These are phyloP conservation scores for Fusarium siculi DNA, from an alignment of 2,329 filamentous ascomycete species.

Conservation along the genomic window DNA sequence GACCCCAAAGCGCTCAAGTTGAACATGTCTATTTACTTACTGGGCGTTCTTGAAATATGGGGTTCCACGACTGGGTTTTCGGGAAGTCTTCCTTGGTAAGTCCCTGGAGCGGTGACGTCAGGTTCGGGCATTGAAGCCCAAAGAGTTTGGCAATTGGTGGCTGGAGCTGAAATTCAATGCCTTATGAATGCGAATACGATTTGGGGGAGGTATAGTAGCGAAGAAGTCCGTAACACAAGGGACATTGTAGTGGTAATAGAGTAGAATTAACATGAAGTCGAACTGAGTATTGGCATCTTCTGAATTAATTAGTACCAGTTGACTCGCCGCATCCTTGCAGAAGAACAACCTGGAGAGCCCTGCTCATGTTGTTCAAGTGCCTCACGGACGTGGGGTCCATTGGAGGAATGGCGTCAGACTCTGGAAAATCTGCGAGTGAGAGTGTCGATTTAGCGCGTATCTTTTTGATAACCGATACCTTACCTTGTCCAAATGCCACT, in stretches of 20 bases:
- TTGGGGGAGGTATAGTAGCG: not conserved
- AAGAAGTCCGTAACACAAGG: not conserved
- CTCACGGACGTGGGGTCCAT: constrained; percentile 16
- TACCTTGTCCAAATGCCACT: constrained; percentile 27
- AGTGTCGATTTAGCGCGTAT: constrained; percentile 26
- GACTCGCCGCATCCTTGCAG: constrained; percentile 4
- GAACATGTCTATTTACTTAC: constrained; percentile 1
- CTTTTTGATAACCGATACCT: constrained; percentile 13
- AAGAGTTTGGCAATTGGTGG: constrained; percentile 2
- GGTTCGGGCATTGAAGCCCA: constrained; percentile 12
- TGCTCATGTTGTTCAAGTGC: constrained; percentile 22
- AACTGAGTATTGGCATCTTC: not conserved
- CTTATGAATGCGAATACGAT: not conserved
- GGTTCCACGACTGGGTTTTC: constrained; percentile 13
- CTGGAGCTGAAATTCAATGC: not conserved
- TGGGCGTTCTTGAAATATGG: not conserved
- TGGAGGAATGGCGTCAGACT: constrained; percentile 31
- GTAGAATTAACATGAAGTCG: not conserved
- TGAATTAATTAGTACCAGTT: not conserved
- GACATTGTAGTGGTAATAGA: no score
- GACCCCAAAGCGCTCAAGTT: not conserved
- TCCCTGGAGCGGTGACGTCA: constrained; percentile 28
- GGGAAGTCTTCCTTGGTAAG: constrained; percentile 15
- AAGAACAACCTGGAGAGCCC: not conserved
- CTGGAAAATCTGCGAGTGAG: constrained; percentile 4